Evolutionary conservation across 306 rosid species (phyloP), one percentile per base, ranked within the genome.

Genomic region (Potentilla sterilis): DNA sequence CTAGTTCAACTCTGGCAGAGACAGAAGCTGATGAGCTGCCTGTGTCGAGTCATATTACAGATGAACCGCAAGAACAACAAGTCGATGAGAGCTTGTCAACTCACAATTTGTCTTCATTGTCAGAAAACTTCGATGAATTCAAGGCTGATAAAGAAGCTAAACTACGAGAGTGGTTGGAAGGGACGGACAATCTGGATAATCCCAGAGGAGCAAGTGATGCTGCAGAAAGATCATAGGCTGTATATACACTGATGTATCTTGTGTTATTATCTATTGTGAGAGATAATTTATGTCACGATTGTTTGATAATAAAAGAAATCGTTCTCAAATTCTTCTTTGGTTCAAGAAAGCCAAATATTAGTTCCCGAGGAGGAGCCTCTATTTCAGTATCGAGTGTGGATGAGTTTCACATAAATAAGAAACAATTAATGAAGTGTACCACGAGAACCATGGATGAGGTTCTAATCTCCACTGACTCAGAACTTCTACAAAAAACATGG

Each of bases 111-210:
- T 49, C 81, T 47, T 77, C 83, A 2, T 48, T 72, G 69, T 78
- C 89, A 35, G 93, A 92, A 55, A 84, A 85, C 66, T 88, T 41
- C 32, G 91, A 84, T 22, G 90, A 89, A 59, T 95, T 88, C 89
- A 90, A 84, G 86, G 92, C 96, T 41, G 84, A 76, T 77, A 88
- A 80, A 82, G 98, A 90, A 90, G 90, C 88, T 59, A 85, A 92
- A 79, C 84, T 92, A 67, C 84, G 89, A 84, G 88, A 89, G 76
- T 95, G 98, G 97, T 85, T 90, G 64, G 91, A 81, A 74, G 92
- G 86, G 84, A 69, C 83, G 40, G 72, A 83, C 64, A 82, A 77
- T 58, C 67, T 32, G 48, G 82, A 84, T 28, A 48, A 83, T 64
- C 69, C 47, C 42, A 44, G 72, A 40, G 65, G 51, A 8, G 62